A percentile compares a stretch with the other conserved stretches of the same genome.
These are phyloP conservation scores for Tetrapisispora phaffii DNA, from an alignment of 805 yeast genomes.

Conservation along the genomic window DNA sequence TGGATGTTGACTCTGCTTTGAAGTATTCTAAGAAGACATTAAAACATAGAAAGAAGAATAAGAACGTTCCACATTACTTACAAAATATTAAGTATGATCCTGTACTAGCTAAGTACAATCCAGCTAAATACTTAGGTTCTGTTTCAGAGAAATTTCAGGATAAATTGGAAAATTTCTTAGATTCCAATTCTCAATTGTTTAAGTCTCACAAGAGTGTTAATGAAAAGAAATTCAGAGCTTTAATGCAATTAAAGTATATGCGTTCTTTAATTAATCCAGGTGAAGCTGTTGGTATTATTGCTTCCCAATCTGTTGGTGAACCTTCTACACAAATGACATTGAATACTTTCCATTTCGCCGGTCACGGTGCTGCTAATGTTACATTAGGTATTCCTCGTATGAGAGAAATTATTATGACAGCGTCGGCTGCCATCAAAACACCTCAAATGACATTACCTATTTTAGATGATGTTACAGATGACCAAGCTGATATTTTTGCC, in stretches of 20 bases:
- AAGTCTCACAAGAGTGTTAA: slow-evolving; percentile 42
- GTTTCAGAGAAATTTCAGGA: slow-evolving; percentile 85
- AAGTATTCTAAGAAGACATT: slow-evolving; percentile 72
- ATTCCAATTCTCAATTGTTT: slow-evolving; percentile 45
- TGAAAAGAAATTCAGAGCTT: slow-evolving; percentile 78
- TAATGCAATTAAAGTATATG: slow-evolving; percentile 98
- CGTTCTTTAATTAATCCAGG: slow-evolving; percentile 92
- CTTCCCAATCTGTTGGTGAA: slow-evolving; percentile 97
- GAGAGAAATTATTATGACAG: slow-evolving; percentile 99
- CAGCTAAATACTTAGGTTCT: slow-evolving; percentile 83
- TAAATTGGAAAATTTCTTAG: slow-evolving; percentile 63
- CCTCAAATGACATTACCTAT: slow-evolving; percentile 97
- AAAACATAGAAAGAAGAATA: slow-evolving; percentile 60
- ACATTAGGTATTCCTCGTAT: slow-evolving; percentile 99
- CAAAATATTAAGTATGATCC: slow-evolving; percentile 73
- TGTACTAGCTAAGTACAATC: slow-evolving; percentile 72
- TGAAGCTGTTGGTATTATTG: slow-evolving; percentile 96
- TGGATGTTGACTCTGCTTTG: slow-evolving; percentile 78
- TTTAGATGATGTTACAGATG: slow-evolving; percentile 67
- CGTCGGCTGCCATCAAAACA: slow-evolving; percentile 89
- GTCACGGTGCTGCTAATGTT: slow-evolving; percentile 99
- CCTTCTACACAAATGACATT: slow-evolving; percentile 99
- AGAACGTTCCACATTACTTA: slow-evolving; percentile 50
- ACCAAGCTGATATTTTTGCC: slow-evolving; percentile 85
- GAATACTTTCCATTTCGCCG: slow-evolving; percentile 96